A percentile compares a stretch with the other conserved stretches of the same genome.
Conservation (phyloP, 345 rosid species). For the Citrus hindsii region DNA sequence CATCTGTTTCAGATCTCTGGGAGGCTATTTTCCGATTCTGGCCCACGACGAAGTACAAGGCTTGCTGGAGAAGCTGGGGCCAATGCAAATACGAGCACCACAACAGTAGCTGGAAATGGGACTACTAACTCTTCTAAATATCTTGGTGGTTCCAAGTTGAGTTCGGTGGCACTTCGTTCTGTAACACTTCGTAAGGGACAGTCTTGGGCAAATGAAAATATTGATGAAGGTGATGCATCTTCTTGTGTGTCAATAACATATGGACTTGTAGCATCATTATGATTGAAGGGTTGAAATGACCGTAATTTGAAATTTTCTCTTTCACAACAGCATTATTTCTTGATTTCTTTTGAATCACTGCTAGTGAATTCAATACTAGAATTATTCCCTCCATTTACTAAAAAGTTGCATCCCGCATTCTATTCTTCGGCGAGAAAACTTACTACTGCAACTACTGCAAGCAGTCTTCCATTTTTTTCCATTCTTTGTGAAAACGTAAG, state of each 20-base stretch:
- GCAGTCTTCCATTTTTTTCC: not conserved
- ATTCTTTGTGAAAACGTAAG: not conserved
- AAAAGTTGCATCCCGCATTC: not conserved
- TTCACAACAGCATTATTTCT: not conserved
- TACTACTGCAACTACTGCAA: not conserved
- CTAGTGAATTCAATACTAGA: not conserved
- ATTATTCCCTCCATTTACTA: not conserved
- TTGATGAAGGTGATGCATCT: slow-evolving; percentile 71
- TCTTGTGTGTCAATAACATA: slow-evolving; percentile 11
- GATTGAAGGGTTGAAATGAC: not conserved
- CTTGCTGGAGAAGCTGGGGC: slow-evolving; percentile 71
- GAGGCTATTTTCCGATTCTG: slow-evolving; percentile 94
- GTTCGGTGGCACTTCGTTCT: slow-evolving; percentile 72
- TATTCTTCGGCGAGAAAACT: not conserved
- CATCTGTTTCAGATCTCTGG: slow-evolving; percentile 76
- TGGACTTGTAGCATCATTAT: not conserved
- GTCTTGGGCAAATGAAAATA: slow-evolving; percentile 83
- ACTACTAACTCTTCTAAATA: slow-evolving; percentile 64
- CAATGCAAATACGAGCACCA: slow-evolving; percentile 45
- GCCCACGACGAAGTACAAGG: slow-evolving; percentile 82
- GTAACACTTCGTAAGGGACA: slow-evolving; percentile 88
- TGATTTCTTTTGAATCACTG: not conserved
- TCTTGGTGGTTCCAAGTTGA: slow-evolving; percentile 80
- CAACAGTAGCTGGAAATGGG: slow-evolving; percentile 66
- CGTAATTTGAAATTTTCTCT: not conserved